Evolutionary conservation across 106 monocot species (phyloP).

Genomic region (Allium fistulosum): DNA sequence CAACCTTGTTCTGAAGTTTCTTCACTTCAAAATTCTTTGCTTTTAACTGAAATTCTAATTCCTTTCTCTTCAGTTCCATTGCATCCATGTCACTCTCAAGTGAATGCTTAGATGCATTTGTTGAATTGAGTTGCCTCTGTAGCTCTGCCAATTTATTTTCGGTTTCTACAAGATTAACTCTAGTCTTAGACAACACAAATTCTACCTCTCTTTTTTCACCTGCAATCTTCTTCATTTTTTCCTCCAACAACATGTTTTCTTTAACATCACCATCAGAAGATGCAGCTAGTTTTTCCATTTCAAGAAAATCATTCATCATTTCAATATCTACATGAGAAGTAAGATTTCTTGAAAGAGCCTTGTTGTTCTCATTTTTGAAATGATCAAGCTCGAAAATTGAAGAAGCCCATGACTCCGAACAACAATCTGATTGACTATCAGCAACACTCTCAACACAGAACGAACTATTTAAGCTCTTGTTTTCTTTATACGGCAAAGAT

Average conservation of each 20-base stretch:
- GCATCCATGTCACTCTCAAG: neutral
- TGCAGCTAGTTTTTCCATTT: slow-evolving; percentile 33
- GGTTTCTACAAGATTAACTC: slow-evolving; percentile 13
- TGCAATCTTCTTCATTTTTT: slow-evolving; percentile 14
- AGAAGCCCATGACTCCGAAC: slow-evolving; percentile 12
- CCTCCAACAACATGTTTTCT: slow-evolving; percentile 5
- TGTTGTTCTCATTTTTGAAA: slow-evolving; percentile 21
- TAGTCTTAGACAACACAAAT: slow-evolving; percentile 15
- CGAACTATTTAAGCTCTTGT: slow-evolving; percentile 3
- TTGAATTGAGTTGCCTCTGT: slow-evolving; percentile 14
- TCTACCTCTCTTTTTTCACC: slow-evolving; percentile 27
- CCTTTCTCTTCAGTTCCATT: slow-evolving; percentile 4
- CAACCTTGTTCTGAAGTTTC: slow-evolving; percentile 7
- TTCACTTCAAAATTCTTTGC: slow-evolving; percentile 13
- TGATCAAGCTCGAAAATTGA: slow-evolving; percentile 27
- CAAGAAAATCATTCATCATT: slow-evolving; percentile 46
- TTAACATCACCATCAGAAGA: slow-evolving; percentile 19
- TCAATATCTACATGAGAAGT: slow-evolving; percentile 16
- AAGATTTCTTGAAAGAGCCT: slow-evolving; percentile 9
- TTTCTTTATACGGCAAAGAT: slow-evolving; percentile 19
- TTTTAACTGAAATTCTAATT: slow-evolving; percentile 15
- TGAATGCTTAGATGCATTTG: slow-evolving; percentile 13
- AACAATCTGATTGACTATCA: slow-evolving; percentile 12
- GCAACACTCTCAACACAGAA: slow-evolving; percentile 17
- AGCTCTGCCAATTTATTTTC: slow-evolving; percentile 19